These are phyloP conservation scores for Mortierella sp. DNA, from an alignment of 371 early-diverging fungal genomes.

Conservation along the genomic window DNA sequence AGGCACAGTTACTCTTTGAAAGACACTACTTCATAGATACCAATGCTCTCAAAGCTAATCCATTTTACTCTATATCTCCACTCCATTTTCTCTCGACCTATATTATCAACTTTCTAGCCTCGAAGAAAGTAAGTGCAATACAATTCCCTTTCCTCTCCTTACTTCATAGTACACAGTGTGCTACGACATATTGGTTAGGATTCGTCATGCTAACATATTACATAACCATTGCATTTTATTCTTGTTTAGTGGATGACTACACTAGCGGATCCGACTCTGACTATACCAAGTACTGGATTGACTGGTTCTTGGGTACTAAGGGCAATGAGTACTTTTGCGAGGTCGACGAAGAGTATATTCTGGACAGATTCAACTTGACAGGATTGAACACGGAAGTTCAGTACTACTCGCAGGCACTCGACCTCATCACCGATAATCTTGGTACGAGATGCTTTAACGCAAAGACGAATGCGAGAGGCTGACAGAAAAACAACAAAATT, in stretches of 20 bases:
- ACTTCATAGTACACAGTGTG: too few relatives aligned
- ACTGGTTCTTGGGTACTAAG: slow-evolving; percentile 82
- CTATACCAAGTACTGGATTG: slow-evolving; percentile 86
- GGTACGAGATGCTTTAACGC: slow-evolving; percentile 50
- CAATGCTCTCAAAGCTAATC: background rate
- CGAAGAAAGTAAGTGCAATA: background rate
- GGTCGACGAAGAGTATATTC: slow-evolving; percentile 95
- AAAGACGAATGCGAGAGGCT: background rate
- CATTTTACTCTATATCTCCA: background rate
- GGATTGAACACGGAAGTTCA: slow-evolving; percentile 87
- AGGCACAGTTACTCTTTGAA: too few relatives aligned
- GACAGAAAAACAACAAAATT: background rate
- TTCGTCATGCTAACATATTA: background rate
- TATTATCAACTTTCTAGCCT: background rate
- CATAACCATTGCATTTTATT: background rate
- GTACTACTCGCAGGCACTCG: slow-evolving; percentile 85
- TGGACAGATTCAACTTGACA: slow-evolving; percentile 97
- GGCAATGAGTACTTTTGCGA: slow-evolving; percentile 97
- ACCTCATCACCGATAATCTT: slow-evolving; percentile 91
- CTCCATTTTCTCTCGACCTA: background rate
- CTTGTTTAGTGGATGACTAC: slow-evolving; percentile 67
- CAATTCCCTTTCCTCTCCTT: background rate
- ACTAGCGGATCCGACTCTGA: slow-evolving; percentile 75
- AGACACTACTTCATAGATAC: too few relatives aligned
- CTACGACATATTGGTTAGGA: background rate